These are phyloP conservation scores for Saccharomycopsis microspora DNA, from an alignment of 805 yeast species.

Conservation along the genomic window DNA sequence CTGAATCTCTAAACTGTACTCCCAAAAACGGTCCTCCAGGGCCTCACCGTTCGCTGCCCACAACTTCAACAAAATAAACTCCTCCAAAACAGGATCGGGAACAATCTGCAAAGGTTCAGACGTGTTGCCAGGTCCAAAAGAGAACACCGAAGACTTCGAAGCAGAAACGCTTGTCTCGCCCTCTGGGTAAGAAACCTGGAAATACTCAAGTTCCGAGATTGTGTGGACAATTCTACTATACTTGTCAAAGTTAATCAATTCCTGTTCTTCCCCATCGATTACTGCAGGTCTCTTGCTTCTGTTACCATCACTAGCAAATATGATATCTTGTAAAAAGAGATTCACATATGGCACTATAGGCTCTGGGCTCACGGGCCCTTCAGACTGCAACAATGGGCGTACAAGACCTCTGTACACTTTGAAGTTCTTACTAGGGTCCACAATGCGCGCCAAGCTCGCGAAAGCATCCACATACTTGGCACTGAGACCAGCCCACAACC, in stretches of 20 bases:
- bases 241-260: conserved; percentile 60
- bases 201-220: conserved; percentile 52
- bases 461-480: conserved; percentile 51
- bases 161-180: conserved; percentile 16
- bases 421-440: conserved; percentile 69
- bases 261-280: conserved; percentile 38
- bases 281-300: conserved; percentile 40
- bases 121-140: conserved; percentile 13
- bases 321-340: conserved; percentile 65
- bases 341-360: conserved; percentile 73
- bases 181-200: conserved; percentile 46
- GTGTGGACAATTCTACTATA: conserved; percentile 56
- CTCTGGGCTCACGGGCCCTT: conserved; percentile 25
- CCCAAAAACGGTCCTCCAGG: conserved; percentile 64
- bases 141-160: conserved; percentile 15
- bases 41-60: conserved; percentile 54
- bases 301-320: conserved; percentile 77
- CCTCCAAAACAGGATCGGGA: conserved; percentile 30
- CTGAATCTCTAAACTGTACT: conserved; percentile 45
- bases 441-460: conserved; percentile 51
- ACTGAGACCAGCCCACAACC: conserved; percentile 46
- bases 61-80: conserved; percentile 53
- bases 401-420: conserved; percentile 55
- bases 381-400: conserved; percentile 38
- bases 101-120: conserved; percentile 30